These are phyloP conservation scores for Umbellularia californica DNA, from an alignment of 164 flowering plant genomes.

Conservation along the genomic window DNA sequence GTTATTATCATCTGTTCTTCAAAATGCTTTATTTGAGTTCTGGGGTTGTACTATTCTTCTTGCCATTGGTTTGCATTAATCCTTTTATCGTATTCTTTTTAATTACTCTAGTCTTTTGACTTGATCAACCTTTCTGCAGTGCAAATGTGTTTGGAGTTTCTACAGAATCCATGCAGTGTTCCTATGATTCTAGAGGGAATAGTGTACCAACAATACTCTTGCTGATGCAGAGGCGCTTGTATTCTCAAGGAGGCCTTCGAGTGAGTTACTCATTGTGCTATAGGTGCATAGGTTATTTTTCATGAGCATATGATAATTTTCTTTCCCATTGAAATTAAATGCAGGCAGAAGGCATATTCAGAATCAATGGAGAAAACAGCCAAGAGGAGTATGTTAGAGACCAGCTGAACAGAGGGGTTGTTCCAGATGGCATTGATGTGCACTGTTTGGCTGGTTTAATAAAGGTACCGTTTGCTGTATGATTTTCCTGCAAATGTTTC, in stretches of 20 bases:
- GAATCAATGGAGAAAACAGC: constrained; percentile 76
- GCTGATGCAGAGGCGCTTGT: constrained; percentile 80
- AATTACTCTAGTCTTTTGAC: no score
- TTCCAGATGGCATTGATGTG: constrained; percentile 74
- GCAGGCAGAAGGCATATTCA: constrained; percentile 92
- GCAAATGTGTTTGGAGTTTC: constrained; percentile 89
- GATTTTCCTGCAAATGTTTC: background rate
- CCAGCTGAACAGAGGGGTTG: constrained; percentile 66
- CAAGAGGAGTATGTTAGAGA: constrained; percentile 87
- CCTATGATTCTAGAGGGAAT: constrained; percentile 83
- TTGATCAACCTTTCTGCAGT: constrained; percentile 35
- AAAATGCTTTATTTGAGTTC: background rate
- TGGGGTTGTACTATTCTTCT: background rate
- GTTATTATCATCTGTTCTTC: background rate
- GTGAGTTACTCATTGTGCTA: constrained; percentile 24
- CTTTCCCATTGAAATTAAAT: constrained; percentile 5
- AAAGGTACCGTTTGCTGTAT: constrained; percentile 45
- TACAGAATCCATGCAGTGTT: constrained; percentile 93
- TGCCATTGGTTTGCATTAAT: background rate
- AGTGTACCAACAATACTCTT: constrained; percentile 91
- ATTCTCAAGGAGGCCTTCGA: constrained; percentile 70
- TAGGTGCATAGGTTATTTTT: background rate
- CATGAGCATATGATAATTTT: background rate
- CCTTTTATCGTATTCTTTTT: no score
- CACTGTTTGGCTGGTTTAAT: constrained; percentile 95